These are phyloP conservation scores for Clonostachys sp. DNA, from an alignment of 2,329 filamentous ascomycete species.

Conservation along the genomic window DNA sequence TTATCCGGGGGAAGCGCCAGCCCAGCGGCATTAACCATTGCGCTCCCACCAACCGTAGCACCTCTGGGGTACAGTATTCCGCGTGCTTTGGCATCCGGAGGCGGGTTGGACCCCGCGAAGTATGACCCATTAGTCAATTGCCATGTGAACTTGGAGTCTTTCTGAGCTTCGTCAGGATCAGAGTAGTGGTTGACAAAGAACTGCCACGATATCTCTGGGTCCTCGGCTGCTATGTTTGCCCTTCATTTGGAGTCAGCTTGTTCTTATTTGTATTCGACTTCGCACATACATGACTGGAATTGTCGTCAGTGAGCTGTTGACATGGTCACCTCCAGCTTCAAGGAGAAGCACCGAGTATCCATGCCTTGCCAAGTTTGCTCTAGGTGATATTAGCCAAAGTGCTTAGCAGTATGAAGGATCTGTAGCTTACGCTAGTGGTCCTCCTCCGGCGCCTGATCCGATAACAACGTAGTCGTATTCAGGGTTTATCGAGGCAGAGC, in stretches of 20 bases:
- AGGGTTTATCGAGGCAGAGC: neutral
- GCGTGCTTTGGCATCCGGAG: slow-evolving; percentile 41
- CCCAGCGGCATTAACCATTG: slow-evolving; percentile 50
- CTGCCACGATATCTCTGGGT: slow-evolving; percentile 53
- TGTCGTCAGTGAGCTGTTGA: slow-evolving; percentile 10
- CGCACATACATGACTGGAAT: no score
- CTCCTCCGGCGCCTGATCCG: slow-evolving; percentile 55
- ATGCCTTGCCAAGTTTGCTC: no score
- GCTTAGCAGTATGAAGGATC: no score
- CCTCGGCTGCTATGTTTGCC: slow-evolving; percentile 40
- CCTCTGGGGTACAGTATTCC: slow-evolving; percentile 56
- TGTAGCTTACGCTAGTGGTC: slow-evolving; percentile 37
- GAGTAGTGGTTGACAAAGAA: slow-evolving; percentile 61
- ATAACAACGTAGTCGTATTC: slow-evolving; percentile 60
- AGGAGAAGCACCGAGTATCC: slow-evolving; percentile 57
- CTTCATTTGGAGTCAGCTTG: no score
- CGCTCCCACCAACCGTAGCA: slow-evolving; percentile 52
- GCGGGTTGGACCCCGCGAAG: slow-evolving; percentile 50
- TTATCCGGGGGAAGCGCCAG: slow-evolving; percentile 44
- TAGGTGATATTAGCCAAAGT: no score
- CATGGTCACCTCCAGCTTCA: slow-evolving; percentile 56
- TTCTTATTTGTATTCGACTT: no score
- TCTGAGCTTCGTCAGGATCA: slow-evolving; percentile 43
- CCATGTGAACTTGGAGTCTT: slow-evolving; percentile 57
- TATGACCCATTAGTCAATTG: slow-evolving; percentile 40